Evolutionary conservation across 306 rosid genomes (phyloP).

Genomic region (Vigna unguiculata): DNA sequence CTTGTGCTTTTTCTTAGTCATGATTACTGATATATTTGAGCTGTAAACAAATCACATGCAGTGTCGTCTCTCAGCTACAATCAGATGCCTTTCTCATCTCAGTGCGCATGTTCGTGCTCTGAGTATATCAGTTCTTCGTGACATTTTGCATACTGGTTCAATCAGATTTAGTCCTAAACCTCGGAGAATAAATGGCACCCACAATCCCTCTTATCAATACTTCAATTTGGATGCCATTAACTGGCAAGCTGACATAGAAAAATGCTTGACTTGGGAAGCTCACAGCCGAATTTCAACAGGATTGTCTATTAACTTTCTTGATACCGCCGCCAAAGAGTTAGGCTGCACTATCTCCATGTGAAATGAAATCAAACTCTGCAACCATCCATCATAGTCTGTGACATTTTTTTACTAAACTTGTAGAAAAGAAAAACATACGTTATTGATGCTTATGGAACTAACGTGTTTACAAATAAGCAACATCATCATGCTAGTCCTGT

Average conservation of each 20-base stretch:
- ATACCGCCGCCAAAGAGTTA: slow-evolving; percentile 81
- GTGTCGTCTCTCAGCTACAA: slow-evolving; percentile 90
- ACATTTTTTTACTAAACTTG: slow-evolving; percentile 50
- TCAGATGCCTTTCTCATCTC: slow-evolving; percentile 87
- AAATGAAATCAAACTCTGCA: slow-evolving; percentile 46
- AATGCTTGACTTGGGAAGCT: slow-evolving; percentile 92
- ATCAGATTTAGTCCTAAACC: slow-evolving; percentile 60
- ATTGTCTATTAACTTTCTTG: slow-evolving; percentile 71
- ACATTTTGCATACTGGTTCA: slow-evolving; percentile 71
- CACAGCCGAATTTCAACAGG: slow-evolving; percentile 76
- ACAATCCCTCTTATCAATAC: slow-evolving; percentile 59
- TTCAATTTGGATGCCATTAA: slow-evolving; percentile 65
- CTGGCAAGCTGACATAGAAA: slow-evolving; percentile 87
- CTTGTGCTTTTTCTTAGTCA: neutral
- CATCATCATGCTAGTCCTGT: slow-evolving; percentile 37
- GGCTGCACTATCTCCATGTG: slow-evolving; percentile 72
- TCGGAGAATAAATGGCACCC: slow-evolving; percentile 53
- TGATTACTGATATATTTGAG: slow-evolving; percentile 35
- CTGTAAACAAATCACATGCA: slow-evolving; percentile 51
- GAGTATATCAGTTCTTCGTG: slow-evolving; percentile 94
- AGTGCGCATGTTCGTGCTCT: slow-evolving; percentile 89
- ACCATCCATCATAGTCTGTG: slow-evolving; percentile 46
- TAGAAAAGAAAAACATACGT: slow-evolving; percentile 13
- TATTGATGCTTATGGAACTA: slow-evolving; percentile 50
- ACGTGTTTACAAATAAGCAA: slow-evolving; percentile 46